Evolutionary conservation across 257 asterid genomes (phyloP).

Genomic region (Gynochthodes officinalis): DNA sequence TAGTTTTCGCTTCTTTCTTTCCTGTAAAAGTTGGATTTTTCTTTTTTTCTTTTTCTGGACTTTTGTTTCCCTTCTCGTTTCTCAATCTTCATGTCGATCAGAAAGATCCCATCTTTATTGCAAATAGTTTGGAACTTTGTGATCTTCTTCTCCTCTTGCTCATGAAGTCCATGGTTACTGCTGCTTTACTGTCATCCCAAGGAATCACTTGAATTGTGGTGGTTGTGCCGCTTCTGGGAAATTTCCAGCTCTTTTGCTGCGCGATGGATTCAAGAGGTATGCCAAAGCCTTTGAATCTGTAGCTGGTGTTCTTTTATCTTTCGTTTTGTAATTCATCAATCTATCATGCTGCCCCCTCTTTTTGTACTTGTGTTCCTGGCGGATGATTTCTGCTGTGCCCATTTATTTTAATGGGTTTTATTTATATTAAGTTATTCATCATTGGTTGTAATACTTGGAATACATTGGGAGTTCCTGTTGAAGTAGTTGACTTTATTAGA

Average conservation of each 20-base stretch:
- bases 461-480: conserved; percentile 22
- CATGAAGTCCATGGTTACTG: conserved; percentile 34
- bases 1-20: conserved; percentile 20
- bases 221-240: conserved; percentile 22
- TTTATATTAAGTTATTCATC: conserved; percentile 16
- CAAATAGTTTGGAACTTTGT: conserved; percentile 17
- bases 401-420: conserved; percentile 20
- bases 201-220: conserved; percentile 44
- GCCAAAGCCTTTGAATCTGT: conserved; percentile 18
- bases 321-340: conserved; percentile 11
- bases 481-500: conserved; percentile 30
- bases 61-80: conserved; percentile 22
- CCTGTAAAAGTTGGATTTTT: conserved; percentile 21
- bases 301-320: background rate
- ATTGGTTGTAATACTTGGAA: conserved; percentile 16
- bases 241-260: conserved; percentile 20
- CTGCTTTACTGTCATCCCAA: conserved; percentile 47
- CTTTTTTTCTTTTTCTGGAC: conserved; percentile 16
- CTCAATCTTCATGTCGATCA: conserved; percentile 28
- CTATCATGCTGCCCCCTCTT: conserved; percentile 13
- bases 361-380: conserved; percentile 16
- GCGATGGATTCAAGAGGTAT: conserved; percentile 48
- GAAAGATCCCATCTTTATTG: conserved; percentile 29
- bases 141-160: conserved; percentile 10
- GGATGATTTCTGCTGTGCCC: conserved; percentile 24